Evolutionary conservation across 1,139 yeast species (phyloP), one percentile per base, ranked within the genome.

Genomic region (Pneumocystis jirovecii): DNA sequence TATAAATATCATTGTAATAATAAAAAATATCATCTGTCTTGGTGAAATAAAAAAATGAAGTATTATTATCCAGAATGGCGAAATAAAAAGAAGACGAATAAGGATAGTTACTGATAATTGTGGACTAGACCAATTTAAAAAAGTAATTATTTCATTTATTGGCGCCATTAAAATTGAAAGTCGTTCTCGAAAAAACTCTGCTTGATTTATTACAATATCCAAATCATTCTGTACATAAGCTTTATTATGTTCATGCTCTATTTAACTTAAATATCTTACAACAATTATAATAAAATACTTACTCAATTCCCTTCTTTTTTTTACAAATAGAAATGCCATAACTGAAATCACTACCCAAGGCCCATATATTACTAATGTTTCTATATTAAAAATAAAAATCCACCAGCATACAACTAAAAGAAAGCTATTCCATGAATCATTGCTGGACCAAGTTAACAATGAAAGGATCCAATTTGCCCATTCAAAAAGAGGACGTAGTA

Each of bases 1-100:
- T 34, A 64, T 64, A 45, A 65, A 59, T 56, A 65, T 50, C 8
- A 50, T 50, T 50, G 57, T 50, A 50, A 50, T n/a, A 50, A 50
- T 50, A 50, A 12, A 25, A 50, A 50, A 50, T 25, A 50, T 25
- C 31, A 50, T 25, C 25, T 50, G 57, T 25, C 57, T 50, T 15
- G 57, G 57, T 50, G 57, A 25, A 25, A 50, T 29, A 50, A 50
- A 29, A 50, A 50, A 50, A 50, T n/a, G 57, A 3, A 50, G n/a
- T 10, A 50, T 25, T 25, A 21, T 21, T 50, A 50, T 25, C 57
- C 57, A 50, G 12, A 50, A 25, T 50, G 57, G 57, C 1, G 34
- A 50, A 25, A 50, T 50, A 50, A 50, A 50, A 25, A 50, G n/a
- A 50, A 50, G 57, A 50, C 57, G 57, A 50, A 50, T 25, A 12